These are phyloP conservation scores for Alternaria rosae DNA, from an alignment of 2,329 filamentous ascomycete genomes.

Conservation along the genomic window DNA sequence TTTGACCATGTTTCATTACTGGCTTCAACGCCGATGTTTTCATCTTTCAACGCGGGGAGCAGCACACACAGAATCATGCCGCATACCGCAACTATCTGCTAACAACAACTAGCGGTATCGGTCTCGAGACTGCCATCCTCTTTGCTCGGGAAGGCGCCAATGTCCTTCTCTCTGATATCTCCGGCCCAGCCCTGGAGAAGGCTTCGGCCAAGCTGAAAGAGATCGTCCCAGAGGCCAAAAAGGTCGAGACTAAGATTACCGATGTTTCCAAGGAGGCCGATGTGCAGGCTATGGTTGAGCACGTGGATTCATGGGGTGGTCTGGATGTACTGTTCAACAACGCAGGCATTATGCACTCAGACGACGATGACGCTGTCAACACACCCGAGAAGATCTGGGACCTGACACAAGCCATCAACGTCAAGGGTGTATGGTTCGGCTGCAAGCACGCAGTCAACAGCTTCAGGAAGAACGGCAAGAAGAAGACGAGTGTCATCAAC, in stretches of 20 bases:
- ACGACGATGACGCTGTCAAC: slow-evolving; percentile 70
- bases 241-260: slow-evolving; percentile 69
- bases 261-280: slow-evolving; percentile 88
- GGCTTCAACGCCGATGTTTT: not conserved
- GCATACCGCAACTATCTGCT: slow-evolving; percentile 13
- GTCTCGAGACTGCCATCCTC: slow-evolving; percentile 88
- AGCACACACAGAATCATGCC: not conserved
- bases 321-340: slow-evolving; percentile 97
- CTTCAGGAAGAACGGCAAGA: slow-evolving; percentile 81
- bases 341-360: slow-evolving; percentile 92
- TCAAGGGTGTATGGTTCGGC: slow-evolving; percentile 98
- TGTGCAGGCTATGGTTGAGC: slow-evolving; percentile 76
- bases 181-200: slow-evolving; percentile 76
- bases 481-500: slow-evolving; percentile 84
- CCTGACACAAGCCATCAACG: slow-evolving; percentile 90
- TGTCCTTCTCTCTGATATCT: slow-evolving; percentile 87
- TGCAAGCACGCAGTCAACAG: slow-evolving; percentile 89
- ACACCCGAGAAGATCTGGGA: slow-evolving; percentile 95
- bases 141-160: slow-evolving; percentile 88
- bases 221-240: slow-evolving; percentile 66
- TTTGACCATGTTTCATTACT: not conserved
- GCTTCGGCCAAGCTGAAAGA: slow-evolving; percentile 78
- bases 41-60: not conserved
- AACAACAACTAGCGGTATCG: slow-evolving; percentile 73
- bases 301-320: slow-evolving; percentile 83